Evolutionary conservation across 371 early-diverging fungal genomes (phyloP).

Genomic region (Mucor piriformis): DNA sequence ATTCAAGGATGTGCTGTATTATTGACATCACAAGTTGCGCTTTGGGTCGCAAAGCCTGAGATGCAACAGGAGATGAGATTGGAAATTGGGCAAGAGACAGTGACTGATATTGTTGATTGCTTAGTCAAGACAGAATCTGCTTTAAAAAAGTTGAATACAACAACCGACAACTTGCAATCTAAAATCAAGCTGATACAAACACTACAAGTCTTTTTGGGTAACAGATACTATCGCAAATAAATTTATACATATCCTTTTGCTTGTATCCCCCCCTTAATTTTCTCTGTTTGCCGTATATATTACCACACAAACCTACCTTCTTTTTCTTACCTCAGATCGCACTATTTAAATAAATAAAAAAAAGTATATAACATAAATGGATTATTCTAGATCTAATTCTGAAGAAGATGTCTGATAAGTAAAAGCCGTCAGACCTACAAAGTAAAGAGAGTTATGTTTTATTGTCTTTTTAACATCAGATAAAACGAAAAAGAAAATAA

Average conservation of each 20-base stretch:
- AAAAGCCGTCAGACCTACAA: too few relatives aligned
- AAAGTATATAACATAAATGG: too few relatives aligned
- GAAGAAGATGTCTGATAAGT: too few relatives aligned
- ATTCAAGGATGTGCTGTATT: conserved; percentile 33
- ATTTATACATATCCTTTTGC: neutral
- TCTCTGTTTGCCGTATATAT: too few relatives aligned
- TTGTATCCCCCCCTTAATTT: too few relatives aligned
- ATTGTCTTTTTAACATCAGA: too few relatives aligned
- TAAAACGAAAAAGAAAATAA: too few relatives aligned
- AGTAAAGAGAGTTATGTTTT: too few relatives aligned
- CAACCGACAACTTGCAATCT: neutral
- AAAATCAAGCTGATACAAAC: conserved; percentile 12
- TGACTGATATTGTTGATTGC: conserved; percentile 30
- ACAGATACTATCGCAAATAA: conserved; percentile 17
- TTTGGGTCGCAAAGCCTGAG: conserved; percentile 45
- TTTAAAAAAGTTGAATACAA: conserved; percentile 15
- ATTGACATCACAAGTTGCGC: conserved; percentile 31
- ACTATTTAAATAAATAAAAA: too few relatives aligned
- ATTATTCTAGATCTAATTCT: too few relatives aligned
- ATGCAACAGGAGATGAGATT: conserved; percentile 21
- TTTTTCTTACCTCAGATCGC: too few relatives aligned
- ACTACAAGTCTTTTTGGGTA: conserved; percentile 9
- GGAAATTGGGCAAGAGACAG: conserved; percentile 32
- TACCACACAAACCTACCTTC: too few relatives aligned
- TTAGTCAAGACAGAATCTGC: conserved; percentile 18